phyloP scores from a whole-genome alignment of 805 yeast species.

The Cyberlindnera lachancei region DNA sequence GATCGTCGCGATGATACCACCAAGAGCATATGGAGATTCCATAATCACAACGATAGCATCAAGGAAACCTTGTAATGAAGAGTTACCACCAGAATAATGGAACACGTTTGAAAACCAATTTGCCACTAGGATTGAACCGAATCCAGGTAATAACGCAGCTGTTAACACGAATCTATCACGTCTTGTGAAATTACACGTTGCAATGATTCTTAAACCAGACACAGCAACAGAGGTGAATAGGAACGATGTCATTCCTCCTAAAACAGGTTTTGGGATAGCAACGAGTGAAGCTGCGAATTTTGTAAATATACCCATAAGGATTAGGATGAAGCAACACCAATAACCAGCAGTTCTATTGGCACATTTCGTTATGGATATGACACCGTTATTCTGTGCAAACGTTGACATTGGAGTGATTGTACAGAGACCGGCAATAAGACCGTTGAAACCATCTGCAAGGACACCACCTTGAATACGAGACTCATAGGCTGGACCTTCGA shows the following conservation, averaged over 20 bases:
- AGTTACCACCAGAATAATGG: slow-evolving; percentile 57
- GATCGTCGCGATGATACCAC: slow-evolving; percentile 57
- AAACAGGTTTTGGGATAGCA: slow-evolving; percentile 69
- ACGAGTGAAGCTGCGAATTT: slow-evolving; percentile 86
- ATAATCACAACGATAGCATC: slow-evolving; percentile 63
- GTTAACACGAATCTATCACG: slow-evolving; percentile 70
- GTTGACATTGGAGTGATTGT: slow-evolving; percentile 86
- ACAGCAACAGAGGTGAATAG: slow-evolving; percentile 71
- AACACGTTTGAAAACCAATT: slow-evolving; percentile 59
- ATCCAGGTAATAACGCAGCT: slow-evolving; percentile 54
- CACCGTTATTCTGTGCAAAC: slow-evolving; percentile 94
- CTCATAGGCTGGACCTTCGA: slow-evolving; percentile 75
- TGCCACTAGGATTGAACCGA: slow-evolving; percentile 59
- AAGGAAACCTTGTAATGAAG: slow-evolving; percentile 49
- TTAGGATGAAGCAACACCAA: slow-evolving; percentile 70
- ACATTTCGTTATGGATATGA: slow-evolving; percentile 83
- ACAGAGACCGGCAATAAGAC: slow-evolving; percentile 67
- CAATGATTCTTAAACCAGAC: slow-evolving; percentile 62
- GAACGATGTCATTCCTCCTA: slow-evolving; percentile 87
- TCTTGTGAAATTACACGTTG: slow-evolving; percentile 47
- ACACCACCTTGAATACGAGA: slow-evolving; percentile 90
- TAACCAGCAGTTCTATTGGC: slow-evolving; percentile 78
- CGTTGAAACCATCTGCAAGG: slow-evolving; percentile 79
- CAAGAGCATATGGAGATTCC: slow-evolving; percentile 68
- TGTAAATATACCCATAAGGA: slow-evolving; percentile 82